Evolutionary conservation across 2,329 filamentous ascomycete species (phyloP).

Genomic region (Calcarisporium arbuscula): DNA sequence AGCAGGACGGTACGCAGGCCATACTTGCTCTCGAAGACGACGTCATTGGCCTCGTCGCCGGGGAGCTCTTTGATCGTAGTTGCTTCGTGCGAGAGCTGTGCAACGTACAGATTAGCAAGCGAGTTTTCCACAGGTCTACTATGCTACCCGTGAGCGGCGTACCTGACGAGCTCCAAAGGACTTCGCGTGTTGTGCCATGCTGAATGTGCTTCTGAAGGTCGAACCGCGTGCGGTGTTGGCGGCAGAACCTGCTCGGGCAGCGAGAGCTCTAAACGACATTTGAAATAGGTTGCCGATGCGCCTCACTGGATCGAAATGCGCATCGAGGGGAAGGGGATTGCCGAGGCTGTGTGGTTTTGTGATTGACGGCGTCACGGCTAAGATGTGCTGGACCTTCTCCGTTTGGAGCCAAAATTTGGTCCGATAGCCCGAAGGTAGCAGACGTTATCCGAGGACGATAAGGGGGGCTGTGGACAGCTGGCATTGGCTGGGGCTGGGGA

Average conservation of each 20-base stretch:
- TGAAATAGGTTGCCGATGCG: slow-evolving; percentile 30
- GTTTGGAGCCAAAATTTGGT: too few relatives aligned
- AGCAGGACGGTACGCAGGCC: slow-evolving; percentile 89
- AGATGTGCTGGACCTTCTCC: too few relatives aligned
- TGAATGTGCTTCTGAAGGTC: slow-evolving; percentile 34
- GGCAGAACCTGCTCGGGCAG: slow-evolving; percentile 46
- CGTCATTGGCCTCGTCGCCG: slow-evolving; percentile 78
- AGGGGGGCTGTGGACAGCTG: too few relatives aligned
- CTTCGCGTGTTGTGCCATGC: slow-evolving; percentile 79
- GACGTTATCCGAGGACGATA: too few relatives aligned
- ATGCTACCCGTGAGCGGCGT: slow-evolving; percentile 22
- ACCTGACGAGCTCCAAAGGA: slow-evolving; percentile 52
- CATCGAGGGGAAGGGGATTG: slow-evolving; percentile 26
- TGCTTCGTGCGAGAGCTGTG: slow-evolving; percentile 29
- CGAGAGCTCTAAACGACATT: slow-evolving; percentile 54
- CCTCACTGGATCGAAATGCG: slow-evolving; percentile 23
- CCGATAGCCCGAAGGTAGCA: too few relatives aligned
- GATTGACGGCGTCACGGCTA: too few relatives aligned
- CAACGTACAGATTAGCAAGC: slow-evolving; percentile 9
- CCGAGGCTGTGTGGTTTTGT: too few relatives aligned
- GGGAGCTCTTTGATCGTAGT: slow-evolving; percentile 47
- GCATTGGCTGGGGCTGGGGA: too few relatives aligned
- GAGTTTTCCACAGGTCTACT: too few relatives aligned
- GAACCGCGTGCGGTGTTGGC: slow-evolving; percentile 37
- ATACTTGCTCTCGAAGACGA: slow-evolving; percentile 83